Percentiles rank a stretch among this genome's conserved stretches.
Evolutionary conservation across 2,329 filamentous ascomycete species (phyloP).

Genomic region (Hypoxylon rubiginosum): DNA sequence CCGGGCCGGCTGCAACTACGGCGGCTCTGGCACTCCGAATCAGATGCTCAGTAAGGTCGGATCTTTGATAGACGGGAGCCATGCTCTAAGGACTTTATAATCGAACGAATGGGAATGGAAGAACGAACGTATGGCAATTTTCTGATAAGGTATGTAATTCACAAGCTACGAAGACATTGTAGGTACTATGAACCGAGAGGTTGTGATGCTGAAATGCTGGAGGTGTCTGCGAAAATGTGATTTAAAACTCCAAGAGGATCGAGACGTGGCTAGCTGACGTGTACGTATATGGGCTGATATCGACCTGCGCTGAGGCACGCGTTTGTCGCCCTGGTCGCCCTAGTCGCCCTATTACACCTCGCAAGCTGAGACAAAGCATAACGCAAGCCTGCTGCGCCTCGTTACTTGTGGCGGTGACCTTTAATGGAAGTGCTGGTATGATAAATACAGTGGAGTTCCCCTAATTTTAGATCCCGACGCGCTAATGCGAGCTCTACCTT

Average conservation of each 20-base stretch:
- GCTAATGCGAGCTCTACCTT: conserved; percentile 19
- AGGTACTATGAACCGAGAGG: conserved; percentile 18
- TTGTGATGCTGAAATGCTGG: conserved; percentile 3
- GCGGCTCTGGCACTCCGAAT: conserved; percentile 47
- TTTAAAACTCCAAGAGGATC: not conserved
- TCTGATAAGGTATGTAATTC: conserved; percentile 1
- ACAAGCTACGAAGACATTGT: conserved; percentile 15
- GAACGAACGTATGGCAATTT: conserved; percentile 2
- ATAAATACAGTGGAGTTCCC: not conserved
- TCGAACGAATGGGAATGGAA: conserved; percentile 17
- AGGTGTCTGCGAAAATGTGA: not conserved
- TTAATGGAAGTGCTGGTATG: not conserved
- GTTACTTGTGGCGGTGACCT: conserved; percentile 27
- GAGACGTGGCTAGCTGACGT: conserved; percentile 36
- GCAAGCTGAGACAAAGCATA: conserved; percentile 22
- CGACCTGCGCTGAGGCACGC: conserved; percentile 8
- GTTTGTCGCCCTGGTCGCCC: conserved; percentile 14
- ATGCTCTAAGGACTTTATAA: conserved; percentile 28
- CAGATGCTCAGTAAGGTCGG: conserved; percentile 44
- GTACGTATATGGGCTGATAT: conserved; percentile 35
- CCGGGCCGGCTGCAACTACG: conserved; percentile 46
- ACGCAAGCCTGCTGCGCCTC: conserved; percentile 37
- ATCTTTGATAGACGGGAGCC: conserved; percentile 45
- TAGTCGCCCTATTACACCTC: not conserved
- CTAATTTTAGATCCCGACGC: conserved; percentile 35